Percentiles rank a stretch among this genome's conserved stretches.
These are phyloP conservation scores for Linum usitatissimum DNA, from an alignment of 345 rosid species.

Conservation along the genomic window DNA sequence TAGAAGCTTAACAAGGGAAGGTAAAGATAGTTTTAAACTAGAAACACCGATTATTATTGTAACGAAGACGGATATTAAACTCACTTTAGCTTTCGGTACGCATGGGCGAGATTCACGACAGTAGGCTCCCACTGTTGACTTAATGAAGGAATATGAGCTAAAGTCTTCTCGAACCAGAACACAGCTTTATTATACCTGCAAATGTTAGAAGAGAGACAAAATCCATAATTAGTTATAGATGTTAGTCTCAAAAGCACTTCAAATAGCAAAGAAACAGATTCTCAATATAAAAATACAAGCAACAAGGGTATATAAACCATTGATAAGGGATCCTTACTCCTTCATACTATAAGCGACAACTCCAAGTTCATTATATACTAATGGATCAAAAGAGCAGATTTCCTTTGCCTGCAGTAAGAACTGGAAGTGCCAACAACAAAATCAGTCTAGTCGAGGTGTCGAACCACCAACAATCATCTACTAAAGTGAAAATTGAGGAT, in stretches of 20 bases:
- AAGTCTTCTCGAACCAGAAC: constrained; percentile 84
- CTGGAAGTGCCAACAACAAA: constrained; percentile 23
- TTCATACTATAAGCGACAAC: constrained; percentile 95
- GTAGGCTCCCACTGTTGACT: constrained; percentile 89
- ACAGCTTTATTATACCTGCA: constrained; percentile 82
- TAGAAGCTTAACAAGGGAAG: not conserved
- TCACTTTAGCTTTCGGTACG: constrained; percentile 78
- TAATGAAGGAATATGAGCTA: constrained; percentile 60
- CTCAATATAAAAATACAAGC: not conserved
- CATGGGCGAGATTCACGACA: constrained; percentile 79
- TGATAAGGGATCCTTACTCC: constrained; percentile 46
- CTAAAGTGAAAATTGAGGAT: not conserved
- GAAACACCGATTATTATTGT: constrained; percentile 4
- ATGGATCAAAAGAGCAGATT: constrained; percentile 87
- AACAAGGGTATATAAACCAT: not conserved
- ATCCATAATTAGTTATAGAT: not conserved
- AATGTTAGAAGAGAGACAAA: constrained; percentile 5
- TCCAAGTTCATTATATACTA: constrained; percentile 90
- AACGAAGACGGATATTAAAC: constrained; percentile 3
- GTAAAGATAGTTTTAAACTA: constrained; percentile 1
- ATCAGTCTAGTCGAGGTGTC: not conserved
- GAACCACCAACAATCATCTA: not conserved
- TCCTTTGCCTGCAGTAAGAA: constrained; percentile 90
- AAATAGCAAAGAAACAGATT: not conserved
- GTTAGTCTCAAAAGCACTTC: not conserved